Evolutionary conservation across 768 basidiomycete genomes (phyloP), one percentile per base, ranked within the genome.

Genomic region (Leucogyrophana mollusca): DNA sequence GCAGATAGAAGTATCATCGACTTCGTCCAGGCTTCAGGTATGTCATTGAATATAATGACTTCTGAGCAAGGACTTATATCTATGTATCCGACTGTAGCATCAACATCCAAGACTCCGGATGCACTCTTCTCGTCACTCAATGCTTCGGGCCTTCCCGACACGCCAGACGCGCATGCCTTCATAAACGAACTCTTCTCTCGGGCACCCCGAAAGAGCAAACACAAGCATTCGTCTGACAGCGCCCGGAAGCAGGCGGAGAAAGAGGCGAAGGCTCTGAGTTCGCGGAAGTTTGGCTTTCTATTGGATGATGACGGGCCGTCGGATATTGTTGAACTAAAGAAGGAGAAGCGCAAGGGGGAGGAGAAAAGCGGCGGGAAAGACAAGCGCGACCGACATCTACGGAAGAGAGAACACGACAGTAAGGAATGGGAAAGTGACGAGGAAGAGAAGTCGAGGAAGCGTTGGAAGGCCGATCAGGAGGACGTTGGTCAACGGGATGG

Each of bases 341-440:
- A 54, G 43, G 64, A 60, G 53, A 59, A 57, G 40, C 50, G 50
- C 46, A 56, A 46, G 20, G 34, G 68, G 68, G 58, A 73, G 69
- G 52, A 65, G 70, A 51, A 74, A 72, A 45, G 34, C 16, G 30
- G 40, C 50, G 62, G 65, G 49, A 73, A 71, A 51, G 75, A 76
- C 54, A 81, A 81, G 47, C 79, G 73, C 49, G 85, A 87, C 30
- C 75, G 82, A 46, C 80, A 83, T 50, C 73, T 79, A 32, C 75
- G 93, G 53, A 94, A 94, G 64, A 73, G 92, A 40, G 92, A 94
- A 23, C 78, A 82, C 47, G 87, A 90, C 51, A 79, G 72, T 17
- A 85, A 82, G 45, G 87, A 90, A 49, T 94, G 94, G 92, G 88
- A 91, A 64, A 91, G 89, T 54, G 93, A 92, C 51, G 91, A 90